Evolutionary conservation across 73 alveolate species (phyloP), one percentile per base, ranked within the genome.

Genomic region (Durusdinium trenchii): DNA sequence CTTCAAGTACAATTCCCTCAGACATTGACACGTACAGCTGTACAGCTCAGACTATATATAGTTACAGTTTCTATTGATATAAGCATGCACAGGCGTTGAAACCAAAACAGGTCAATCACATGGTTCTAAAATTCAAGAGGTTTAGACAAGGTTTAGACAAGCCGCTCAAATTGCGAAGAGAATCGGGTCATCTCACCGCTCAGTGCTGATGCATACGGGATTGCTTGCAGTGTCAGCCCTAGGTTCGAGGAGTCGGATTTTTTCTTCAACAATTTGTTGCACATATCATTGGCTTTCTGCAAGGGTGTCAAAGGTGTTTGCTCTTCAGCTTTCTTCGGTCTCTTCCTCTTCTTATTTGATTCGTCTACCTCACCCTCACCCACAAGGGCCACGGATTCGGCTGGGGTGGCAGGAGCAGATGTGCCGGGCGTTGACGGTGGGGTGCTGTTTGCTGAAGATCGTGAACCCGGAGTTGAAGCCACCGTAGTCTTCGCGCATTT

Each of bases 1-100:
- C 67, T 6, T 26, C 92, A 82, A 32, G 92, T 82, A 82, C n/a
- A 82, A 38, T 32, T 48, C 71, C 92, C 92, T 82, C 48, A 75
- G 54, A 12, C 36, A 7, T 75, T 54, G 43, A 2, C 54, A 38
- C 2, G 28, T n/a, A n/a, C n/a, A n/a, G n/a, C n/a, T n/a, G n/a
- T n/a, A n/a, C n/a, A n/a, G n/a, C n/a, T n/a, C n/a, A n/a, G n/a
- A n/a, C n/a, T n/a, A n/a, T n/a, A n/a, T n/a, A n/a, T n/a, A n/a
- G n/a, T n/a, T n/a, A n/a, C n/a, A n/a, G n/a, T n/a, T n/a, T n/a
- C n/a, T n/a, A n/a, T n/a, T n/a, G n/a, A n/a, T n/a, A n/a, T n/a
- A n/a, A n/a, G n/a, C n/a, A n/a, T n/a, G n/a, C n/a, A n/a, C n/a
- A n/a, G 36, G 18, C 14, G n/a, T 2, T 75, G 43, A 0, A 9